Percentiles rank a stretch among this genome's conserved stretches.
Evolutionary conservation across 257 asterid species (phyloP).

Genomic region (Henckelia pumila): DNA sequence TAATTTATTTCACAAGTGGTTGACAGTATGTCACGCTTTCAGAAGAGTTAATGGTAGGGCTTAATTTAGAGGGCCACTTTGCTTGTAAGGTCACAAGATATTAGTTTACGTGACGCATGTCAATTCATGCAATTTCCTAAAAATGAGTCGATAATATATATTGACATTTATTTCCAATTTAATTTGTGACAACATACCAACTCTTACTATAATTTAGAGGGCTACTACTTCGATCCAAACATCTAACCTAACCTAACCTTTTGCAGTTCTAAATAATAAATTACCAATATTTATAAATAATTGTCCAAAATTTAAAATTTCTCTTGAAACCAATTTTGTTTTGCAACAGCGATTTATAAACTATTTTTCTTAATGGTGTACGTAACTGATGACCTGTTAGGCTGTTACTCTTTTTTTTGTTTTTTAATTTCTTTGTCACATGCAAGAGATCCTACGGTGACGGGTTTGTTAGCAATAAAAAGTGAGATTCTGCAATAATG

Average conservation of each 20-base stretch:
- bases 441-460: neutral
- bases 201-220: neutral
- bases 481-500: too few relatives aligned
- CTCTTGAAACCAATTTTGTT: too few relatives aligned
- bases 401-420: too few relatives aligned
- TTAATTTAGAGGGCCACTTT: neutral
- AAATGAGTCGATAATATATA: neutral
- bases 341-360: too few relatives aligned
- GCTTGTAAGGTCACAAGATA: neutral
- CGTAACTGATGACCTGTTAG: neutral
- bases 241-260: too few relatives aligned
- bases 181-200: neutral
- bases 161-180: too few relatives aligned
- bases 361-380: too few relatives aligned
- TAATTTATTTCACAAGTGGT: neutral
- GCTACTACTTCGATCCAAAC: neutral
- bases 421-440: neutral
- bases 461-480: neutral
- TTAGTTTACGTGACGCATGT: neutral
- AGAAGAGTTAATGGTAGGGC: too few relatives aligned
- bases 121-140: neutral
- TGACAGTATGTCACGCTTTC: neutral
- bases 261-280: too few relatives aligned
- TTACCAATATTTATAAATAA: too few relatives aligned
- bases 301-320: too few relatives aligned